These are phyloP conservation scores for Trichosporon coremiiforme DNA, from an alignment of 1,284 basidiomycete genomes.

Conservation along the genomic window DNA sequence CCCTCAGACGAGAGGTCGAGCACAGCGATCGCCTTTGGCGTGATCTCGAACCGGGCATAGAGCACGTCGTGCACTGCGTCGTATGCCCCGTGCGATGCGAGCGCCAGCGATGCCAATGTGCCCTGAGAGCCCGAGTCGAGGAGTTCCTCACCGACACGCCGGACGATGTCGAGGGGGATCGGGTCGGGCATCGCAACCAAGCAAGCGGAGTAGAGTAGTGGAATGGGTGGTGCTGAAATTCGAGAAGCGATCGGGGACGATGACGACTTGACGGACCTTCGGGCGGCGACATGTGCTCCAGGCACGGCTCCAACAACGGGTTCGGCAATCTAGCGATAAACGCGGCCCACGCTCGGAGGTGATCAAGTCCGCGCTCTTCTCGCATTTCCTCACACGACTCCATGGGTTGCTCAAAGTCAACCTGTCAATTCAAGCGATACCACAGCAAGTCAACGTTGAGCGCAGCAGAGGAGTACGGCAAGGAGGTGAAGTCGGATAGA, in stretches of 20 bases:
- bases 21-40: not conserved
- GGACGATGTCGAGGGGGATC: constrained; percentile 33
- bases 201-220: not conserved
- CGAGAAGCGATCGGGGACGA: not conserved
- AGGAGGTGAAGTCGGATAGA: not conserved
- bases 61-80: constrained; percentile 33
- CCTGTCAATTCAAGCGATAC: too few relatives aligned
- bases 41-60: constrained; percentile 29
- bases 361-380: not conserved
- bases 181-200: not conserved
- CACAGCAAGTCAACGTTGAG: too few relatives aligned
- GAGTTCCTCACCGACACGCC: constrained; percentile 34
- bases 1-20: not conserved
- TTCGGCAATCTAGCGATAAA: constrained; percentile 6
- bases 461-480: too few relatives aligned
- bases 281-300: not conserved
- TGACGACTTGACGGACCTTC: not conserved
- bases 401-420: too few relatives aligned
- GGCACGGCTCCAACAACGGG: not conserved
- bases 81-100: constrained; percentile 32
- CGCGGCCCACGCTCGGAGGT: not conserved
- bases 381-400: not conserved
- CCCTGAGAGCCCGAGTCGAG: not conserved
- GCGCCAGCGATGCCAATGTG: constrained; percentile 31
- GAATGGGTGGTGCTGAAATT: constrained; percentile 14